A percentile compares a stretch with the other conserved stretches of the same genome.
These are phyloP conservation scores for Phylloporus sp. DNA, from an alignment of 768 basidiomycete species.

Conservation along the genomic window DNA sequence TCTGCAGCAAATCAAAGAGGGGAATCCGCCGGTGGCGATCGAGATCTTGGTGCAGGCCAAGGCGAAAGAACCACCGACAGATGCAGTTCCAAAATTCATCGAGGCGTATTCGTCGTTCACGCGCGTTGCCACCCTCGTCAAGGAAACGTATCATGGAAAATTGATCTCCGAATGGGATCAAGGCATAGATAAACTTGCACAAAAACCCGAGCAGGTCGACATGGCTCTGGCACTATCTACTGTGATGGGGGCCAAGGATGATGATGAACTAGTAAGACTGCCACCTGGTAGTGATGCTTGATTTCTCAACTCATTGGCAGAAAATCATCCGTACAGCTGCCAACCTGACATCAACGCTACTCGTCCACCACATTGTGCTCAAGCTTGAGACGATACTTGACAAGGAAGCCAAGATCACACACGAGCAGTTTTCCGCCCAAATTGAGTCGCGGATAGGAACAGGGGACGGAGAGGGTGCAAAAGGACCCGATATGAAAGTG, in stretches of 20 bases:
- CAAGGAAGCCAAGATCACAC: slow-evolving; percentile 84
- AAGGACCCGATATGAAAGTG: slow-evolving; percentile 88
- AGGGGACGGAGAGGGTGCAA: slow-evolving; percentile 55
- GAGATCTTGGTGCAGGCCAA: slow-evolving; percentile 79
- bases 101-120: slow-evolving; percentile 55
- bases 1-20: slow-evolving; percentile 69
- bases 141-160: slow-evolving; percentile 85
- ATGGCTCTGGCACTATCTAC: slow-evolving; percentile 72
- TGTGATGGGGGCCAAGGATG: slow-evolving; percentile 84
- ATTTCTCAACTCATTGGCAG: slow-evolving; percentile 37
- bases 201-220: slow-evolving; percentile 74
- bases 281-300: background rate
- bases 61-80: slow-evolving; percentile 71
- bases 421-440: slow-evolving; percentile 79
- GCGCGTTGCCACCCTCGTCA: slow-evolving; percentile 71
- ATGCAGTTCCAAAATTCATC: slow-evolving; percentile 69
- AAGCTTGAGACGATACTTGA: slow-evolving; percentile 91
- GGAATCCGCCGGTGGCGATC: slow-evolving; percentile 54
- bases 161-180: slow-evolving; percentile 83
- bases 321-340: slow-evolving; percentile 75
- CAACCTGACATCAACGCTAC: slow-evolving; percentile 76
- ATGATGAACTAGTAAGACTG: slow-evolving; percentile 79
- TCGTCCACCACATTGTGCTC: slow-evolving; percentile 80
- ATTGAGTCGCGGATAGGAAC: slow-evolving; percentile 88
- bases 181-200: slow-evolving; percentile 47